These are phyloP conservation scores for Novymonas esmeraldas DNA, from an alignment of 208 protist genomes.

Conservation along the genomic window DNA sequence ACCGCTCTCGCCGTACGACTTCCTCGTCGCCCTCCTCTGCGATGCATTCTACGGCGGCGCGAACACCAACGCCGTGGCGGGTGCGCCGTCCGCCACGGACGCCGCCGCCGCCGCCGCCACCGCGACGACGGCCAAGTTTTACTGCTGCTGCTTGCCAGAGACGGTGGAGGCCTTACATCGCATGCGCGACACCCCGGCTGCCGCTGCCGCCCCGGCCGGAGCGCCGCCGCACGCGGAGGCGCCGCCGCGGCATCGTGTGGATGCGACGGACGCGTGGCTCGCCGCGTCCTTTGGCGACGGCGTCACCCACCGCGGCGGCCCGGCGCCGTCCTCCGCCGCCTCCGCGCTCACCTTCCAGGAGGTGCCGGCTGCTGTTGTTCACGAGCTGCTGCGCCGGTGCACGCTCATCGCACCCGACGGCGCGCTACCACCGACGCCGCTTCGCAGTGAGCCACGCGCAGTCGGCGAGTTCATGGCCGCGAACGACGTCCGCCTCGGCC, in stretches of 20 bases:
- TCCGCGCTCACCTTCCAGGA: slow-evolving; percentile 24
- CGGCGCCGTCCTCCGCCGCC: background rate
- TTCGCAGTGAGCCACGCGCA: slow-evolving; percentile 5
- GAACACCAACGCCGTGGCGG: background rate
- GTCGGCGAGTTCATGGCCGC: slow-evolving; percentile 12
- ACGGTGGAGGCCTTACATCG: slow-evolving; percentile 30
- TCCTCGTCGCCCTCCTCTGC: slow-evolving; percentile 15
- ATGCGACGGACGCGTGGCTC: slow-evolving; percentile 20
- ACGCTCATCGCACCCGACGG: slow-evolving; percentile 4
- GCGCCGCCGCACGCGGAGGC: background rate
- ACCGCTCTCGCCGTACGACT: slow-evolving; percentile 6
- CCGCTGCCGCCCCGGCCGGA: background rate
- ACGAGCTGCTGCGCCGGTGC: slow-evolving; percentile 20
- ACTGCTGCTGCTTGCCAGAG: slow-evolving; percentile 32
- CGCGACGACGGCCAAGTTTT: slow-evolving; percentile 3
- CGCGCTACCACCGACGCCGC: slow-evolving; percentile 1
- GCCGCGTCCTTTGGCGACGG: slow-evolving; percentile 17
- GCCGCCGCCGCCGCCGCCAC: background rate
- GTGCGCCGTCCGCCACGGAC: background rate
- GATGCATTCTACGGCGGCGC: slow-evolving; percentile 25
- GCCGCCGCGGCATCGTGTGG: background rate
- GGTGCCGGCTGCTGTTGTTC: slow-evolving; percentile 25
- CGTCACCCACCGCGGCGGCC: background rate
- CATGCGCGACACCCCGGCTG: slow-evolving; percentile 26
- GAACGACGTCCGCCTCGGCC: slow-evolving; percentile 9